These are phyloP conservation scores for Xylaria nigripes DNA, from an alignment of 495 filamentous ascomycete genomes.

Conservation along the genomic window DNA sequence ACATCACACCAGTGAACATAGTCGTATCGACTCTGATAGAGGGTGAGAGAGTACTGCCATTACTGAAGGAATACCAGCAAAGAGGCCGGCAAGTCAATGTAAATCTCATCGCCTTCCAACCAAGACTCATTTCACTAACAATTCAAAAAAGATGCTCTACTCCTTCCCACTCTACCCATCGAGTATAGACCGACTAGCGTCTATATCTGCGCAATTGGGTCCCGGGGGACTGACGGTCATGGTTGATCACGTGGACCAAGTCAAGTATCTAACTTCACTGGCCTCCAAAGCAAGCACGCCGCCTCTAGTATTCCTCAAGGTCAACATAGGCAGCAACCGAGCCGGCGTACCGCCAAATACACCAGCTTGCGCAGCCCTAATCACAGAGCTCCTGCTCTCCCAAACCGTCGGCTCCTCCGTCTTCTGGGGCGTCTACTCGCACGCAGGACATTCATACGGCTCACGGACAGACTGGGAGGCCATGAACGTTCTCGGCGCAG, in stretches of 20 bases:
- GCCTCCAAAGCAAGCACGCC: constrained; percentile 29
- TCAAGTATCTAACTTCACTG: constrained; percentile 39
- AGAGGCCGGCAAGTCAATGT: constrained; percentile 50
- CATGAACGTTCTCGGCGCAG: constrained; percentile 47
- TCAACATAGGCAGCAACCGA: constrained; percentile 70
- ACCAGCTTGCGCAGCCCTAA: constrained; percentile 40
- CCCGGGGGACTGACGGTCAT: constrained; percentile 53
- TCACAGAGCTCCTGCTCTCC: constrained; percentile 41
- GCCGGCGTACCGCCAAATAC: constrained; percentile 57
- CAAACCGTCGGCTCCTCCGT: constrained; percentile 29
- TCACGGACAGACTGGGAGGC: constrained; percentile 43
- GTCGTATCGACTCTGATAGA: constrained; percentile 75
- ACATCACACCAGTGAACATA: constrained; percentile 48
- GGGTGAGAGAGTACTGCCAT: constrained; percentile 58
- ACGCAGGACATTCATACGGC: constrained; percentile 69
- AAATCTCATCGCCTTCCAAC: constrained; percentile 15
- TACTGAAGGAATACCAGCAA: constrained; percentile 50
- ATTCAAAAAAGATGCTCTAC: constrained; percentile 54
- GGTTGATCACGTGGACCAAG: constrained; percentile 62
- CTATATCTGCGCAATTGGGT: constrained; percentile 42
- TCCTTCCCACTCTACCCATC: constrained; percentile 65
- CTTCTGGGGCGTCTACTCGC: constrained; percentile 67
- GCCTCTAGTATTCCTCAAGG: constrained; percentile 60
- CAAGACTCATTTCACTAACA: not conserved
- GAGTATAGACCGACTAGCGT: constrained; percentile 47